A percentile compares a stretch with the other conserved stretches of the same genome.
Evolutionary conservation across 768 basidiomycete genomes (phyloP).

Genomic region (Russula foetens): DNA sequence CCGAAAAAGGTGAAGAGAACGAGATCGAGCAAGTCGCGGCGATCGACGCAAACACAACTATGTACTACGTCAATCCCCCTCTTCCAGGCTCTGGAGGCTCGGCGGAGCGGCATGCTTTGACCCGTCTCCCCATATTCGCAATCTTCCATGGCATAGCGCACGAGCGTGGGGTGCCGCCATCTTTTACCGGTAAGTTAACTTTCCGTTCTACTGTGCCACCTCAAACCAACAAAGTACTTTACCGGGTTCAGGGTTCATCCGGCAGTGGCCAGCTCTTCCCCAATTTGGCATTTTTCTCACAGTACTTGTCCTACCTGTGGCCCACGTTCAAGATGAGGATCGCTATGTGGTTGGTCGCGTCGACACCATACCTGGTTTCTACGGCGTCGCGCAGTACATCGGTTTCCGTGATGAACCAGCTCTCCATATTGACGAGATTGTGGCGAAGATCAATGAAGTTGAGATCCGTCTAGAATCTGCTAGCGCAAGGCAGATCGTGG

Average conservation of each 20-base stretch:
- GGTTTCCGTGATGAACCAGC: constrained; percentile 49
- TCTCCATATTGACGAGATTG: constrained; percentile 35
- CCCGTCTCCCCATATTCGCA: constrained; percentile 12
- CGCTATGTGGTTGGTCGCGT: constrained; percentile 53
- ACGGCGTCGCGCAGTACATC: constrained; percentile 49
- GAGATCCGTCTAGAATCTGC: constrained; percentile 36
- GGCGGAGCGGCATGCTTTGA: constrained; percentile 3
- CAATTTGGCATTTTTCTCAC: constrained; percentile 61
- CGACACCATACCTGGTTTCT: constrained; percentile 47
- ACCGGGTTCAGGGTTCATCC: constrained; percentile 39
- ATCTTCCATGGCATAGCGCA: constrained; percentile 16
- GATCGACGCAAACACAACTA: neutral
- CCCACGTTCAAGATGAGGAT: constrained; percentile 41
- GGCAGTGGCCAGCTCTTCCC: constrained; percentile 64
- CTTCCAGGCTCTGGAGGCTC: neutral
- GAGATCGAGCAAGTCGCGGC: neutral
- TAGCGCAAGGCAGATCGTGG: constrained; percentile 27
- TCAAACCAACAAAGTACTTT: neutral
- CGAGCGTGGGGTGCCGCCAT: constrained; percentile 37
- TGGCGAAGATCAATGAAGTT: constrained; percentile 42
- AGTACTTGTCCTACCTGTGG: constrained; percentile 42
- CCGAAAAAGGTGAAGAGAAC: neutral
- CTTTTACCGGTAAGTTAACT: constrained; percentile 40
- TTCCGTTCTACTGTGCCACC: too few relatives aligned
- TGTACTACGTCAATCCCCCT: constrained; percentile 11